Evolutionary conservation across 768 basidiomycete genomes (phyloP), one percentile per base, ranked within the genome.

Genomic region (Trametes villosa): DNA sequence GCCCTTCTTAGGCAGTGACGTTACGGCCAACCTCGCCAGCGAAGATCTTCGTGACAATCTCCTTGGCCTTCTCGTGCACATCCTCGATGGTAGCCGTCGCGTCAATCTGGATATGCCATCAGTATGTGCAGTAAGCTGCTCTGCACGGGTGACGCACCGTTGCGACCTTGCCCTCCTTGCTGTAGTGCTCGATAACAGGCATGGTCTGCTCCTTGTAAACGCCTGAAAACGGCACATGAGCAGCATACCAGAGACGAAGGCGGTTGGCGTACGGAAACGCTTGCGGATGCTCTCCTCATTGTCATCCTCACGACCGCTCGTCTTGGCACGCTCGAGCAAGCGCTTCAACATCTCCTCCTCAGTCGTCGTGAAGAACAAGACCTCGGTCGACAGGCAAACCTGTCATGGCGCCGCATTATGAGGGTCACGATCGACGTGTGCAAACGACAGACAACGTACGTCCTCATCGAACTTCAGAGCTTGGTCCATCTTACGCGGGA

Each of bases 401-500:
- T 94, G 44, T 9, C 13, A 2, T 4, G 20, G 13, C 1, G 17
- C 6, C 9, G 3, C 7, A 17, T 36, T 9, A 53, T 26, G 22
- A 17, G 17, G 31, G 5, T 7, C 18, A 30, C 11, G 36, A n/a
- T n/a, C n/a, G n/a, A n/a, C n/a, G n/a, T n/a, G n/a, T n/a, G n/a
- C n/a, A n/a, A n/a, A n/a, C n/a, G n/a, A n/a, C n/a, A n/a, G n/a
- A n/a, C n/a, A n/a, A 74, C 83, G 55, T 65, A 94, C 96, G 47
- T 86, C 81, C 66, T 91, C 80, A 69, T 98, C 96, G 70, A 98
- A 99, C 72, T 87, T 87, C 69, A 88, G 61, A 0, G 96, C 96
- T 76, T 99, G 97, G 72, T 99, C 97, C 94, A 98, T 95, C 81
- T 98, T 95, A 62, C 96, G 85, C 54, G 96, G 97, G 77, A 98